Evolutionary conservation across 148 eudicot genomes (phyloP).

Genomic region (Amaranthus palmeri): DNA sequence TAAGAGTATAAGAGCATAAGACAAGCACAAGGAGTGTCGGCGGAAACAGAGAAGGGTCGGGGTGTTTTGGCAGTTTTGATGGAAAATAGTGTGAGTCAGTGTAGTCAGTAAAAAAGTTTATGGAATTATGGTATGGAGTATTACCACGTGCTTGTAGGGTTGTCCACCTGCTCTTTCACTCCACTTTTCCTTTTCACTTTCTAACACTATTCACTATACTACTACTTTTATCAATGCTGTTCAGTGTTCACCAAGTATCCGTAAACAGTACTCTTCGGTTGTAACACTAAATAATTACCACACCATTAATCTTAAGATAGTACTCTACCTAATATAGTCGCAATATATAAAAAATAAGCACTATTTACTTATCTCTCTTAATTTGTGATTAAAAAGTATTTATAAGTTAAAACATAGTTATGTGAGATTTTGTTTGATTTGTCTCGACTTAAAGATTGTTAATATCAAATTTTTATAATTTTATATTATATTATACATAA

Average conservation of each 20-base stretch:
- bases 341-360: too few species aligned
- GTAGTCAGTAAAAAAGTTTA: constrained; percentile 12
- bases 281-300: too few species aligned
- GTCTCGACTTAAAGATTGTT: too few species aligned
- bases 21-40: constrained; percentile 27
- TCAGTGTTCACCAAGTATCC: background rate
- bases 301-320: too few species aligned
- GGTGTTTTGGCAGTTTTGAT: constrained; percentile 10
- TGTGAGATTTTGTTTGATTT: too few species aligned
- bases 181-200: constrained; percentile 10
- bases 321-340: too few species aligned
- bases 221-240: background rate
- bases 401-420: too few species aligned
- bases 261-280: background rate
- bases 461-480: too few species aligned
- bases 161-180: constrained; percentile 12
- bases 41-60: constrained; percentile 23
- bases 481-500: too few species aligned
- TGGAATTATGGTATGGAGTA: constrained; percentile 20
- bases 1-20: background rate
- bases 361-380: too few species aligned
- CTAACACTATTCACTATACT: too few species aligned
- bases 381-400: too few species aligned
- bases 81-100: background rate
- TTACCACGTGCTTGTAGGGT: constrained; percentile 33